Evolutionary conservation across 768 basidiomycete genomes (phyloP), one percentile per base, ranked within the genome.

Genomic region (Suillus ampliporus): DNA sequence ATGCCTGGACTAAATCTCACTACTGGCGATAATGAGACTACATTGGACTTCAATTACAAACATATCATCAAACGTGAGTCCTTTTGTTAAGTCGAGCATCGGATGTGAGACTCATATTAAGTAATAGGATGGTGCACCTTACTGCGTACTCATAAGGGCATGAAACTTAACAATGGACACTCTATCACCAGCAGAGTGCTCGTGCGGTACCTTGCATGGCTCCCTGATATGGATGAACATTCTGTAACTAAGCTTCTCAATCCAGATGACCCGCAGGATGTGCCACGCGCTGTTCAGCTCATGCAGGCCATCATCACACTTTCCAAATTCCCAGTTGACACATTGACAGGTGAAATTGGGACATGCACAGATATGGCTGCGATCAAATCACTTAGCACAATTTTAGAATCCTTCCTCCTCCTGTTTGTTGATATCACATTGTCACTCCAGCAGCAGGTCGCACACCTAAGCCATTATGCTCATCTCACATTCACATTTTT

Each of bases 261-360:
- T 56, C 74, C 73, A 2, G 68, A 68, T 28, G 75, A 77, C 65
- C 61, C 69, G 5, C 76, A 77, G 63, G 67, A 77, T 58, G 75
- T 77, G 15, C 75, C 75, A 1, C 59, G 67, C 19, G 72, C 75
- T 13, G 67, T 74, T 28, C 64, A 74, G 46, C 70, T 77, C 3
- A 64, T 77, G 19, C 41, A 52, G 1, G 28, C 62, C 47, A 31
- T 69, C 41, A 50, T 53, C 15, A 31, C 34, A 0, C 21, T 68
- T 10, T 35, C 54, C 14, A 44, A 44, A n/a, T 9, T n/a, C 19
- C 19, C 19, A 7, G 19, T 44, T 9, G 9, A 44, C n/a, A 46
- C 57, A 0, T 19, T 61, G 15, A 9, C 23, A 7, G n/a, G 21
- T 17, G 14, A 2, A 17, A 31, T 54, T 7, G 46, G 58, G 7